Evolutionary conservation across 192 early-diverging fungal species (phyloP), one percentile per base, ranked within the genome.

Genomic region (Podila epigama): DNA sequence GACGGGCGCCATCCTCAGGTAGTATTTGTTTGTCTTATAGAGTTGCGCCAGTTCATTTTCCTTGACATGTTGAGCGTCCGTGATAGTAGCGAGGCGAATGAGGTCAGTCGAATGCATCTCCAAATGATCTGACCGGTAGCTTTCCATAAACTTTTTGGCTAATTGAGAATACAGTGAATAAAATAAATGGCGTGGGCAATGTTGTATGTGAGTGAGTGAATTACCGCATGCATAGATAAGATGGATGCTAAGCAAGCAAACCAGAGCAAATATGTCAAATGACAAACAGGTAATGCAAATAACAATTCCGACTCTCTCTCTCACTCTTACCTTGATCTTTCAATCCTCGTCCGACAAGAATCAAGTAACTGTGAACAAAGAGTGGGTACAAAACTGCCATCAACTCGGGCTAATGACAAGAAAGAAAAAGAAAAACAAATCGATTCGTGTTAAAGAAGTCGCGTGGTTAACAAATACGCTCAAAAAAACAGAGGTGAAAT

Each of bases 281-380:
- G n/a, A n/a, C n/a, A n/a, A n/a, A n/a, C n/a, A n/a, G n/a, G n/a
- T n/a, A n/a, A n/a, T n/a, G n/a, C n/a, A n/a, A n/a, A n/a, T n/a
- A n/a, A n/a, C n/a, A n/a, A n/a, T n/a, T n/a, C n/a, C 5, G 12
- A 16, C 40, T 34, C 41, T 15, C 18, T n/a, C n/a, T n/a, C n/a
- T n/a, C n/a, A n/a, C n/a, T n/a, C n/a, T 36, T 64, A 85, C 85
- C 91, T 82, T 89, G 68, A 7, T 84, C 82, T 9, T 66, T 54
- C 12, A 83, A 44, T 32, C 81, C 82, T 62, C 89, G 88, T 12
- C 51, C 68, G 6, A 95, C 87, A 56, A 99, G 84, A 70, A 97
- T 94, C 59, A 99, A 81, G 83, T 94, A 98, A 27, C 89, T 82
- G 81, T 98, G 92, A 7, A 95, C 93, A 82, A 97, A 99, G 6